Evolutionary conservation across 495 filamentous ascomycete genomes (phyloP).

Genomic region (Aspergillus sclerotioniger): DNA sequence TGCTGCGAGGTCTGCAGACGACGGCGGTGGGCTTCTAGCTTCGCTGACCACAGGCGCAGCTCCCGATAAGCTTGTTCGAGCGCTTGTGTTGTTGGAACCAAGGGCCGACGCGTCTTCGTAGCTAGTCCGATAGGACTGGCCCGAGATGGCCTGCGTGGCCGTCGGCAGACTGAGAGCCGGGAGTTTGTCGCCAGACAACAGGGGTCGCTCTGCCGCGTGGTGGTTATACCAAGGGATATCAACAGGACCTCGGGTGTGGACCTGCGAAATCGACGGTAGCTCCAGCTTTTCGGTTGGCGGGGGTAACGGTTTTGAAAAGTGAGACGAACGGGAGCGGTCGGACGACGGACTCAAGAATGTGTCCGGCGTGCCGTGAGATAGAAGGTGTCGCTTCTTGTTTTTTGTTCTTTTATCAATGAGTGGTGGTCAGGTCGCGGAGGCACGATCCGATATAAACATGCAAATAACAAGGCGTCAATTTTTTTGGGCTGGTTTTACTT

Average conservation of each 20-base stretch:
- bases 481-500: neutral
- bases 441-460: constrained; percentile 6
- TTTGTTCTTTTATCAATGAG: neutral
- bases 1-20: constrained; percentile 32
- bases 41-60: constrained; percentile 32
- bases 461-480: neutral
- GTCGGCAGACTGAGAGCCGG: constrained; percentile 74
- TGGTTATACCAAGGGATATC: constrained; percentile 76
- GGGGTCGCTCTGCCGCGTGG: constrained; percentile 65
- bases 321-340: constrained; percentile 13
- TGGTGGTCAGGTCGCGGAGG: constrained; percentile 11
- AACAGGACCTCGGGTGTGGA: constrained; percentile 82
- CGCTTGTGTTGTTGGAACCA: constrained; percentile 31
- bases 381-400: constrained; percentile 20
- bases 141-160: constrained; percentile 59
- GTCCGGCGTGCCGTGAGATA: constrained; percentile 28
- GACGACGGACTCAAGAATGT: constrained; percentile 27
- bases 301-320: constrained; percentile 38
- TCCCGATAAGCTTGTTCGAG: constrained; percentile 40
- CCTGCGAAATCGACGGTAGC: constrained; percentile 89
- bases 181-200: constrained; percentile 72
- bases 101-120: constrained; percentile 38
- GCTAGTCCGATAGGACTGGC: constrained; percentile 52
- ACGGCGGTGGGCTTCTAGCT: constrained; percentile 34
- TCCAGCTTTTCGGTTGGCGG: constrained; percentile 93